Evolutionary conservation across 2,329 filamentous ascomycete species (phyloP).

Genomic region (Cladophialophora exuberans): DNA sequence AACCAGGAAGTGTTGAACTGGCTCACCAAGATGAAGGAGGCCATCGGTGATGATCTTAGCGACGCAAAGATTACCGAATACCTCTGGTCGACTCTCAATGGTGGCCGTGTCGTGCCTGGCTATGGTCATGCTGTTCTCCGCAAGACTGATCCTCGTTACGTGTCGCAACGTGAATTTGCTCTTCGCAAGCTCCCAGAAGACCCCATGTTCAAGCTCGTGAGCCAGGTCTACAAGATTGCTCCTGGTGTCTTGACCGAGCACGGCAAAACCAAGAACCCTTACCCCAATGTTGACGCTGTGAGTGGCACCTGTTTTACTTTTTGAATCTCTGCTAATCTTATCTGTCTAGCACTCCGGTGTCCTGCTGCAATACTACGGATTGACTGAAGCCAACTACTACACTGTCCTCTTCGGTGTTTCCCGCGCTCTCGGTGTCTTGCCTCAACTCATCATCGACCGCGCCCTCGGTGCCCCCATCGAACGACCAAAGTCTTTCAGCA

Average conservation of each 20-base stretch:
- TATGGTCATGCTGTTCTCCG: constrained; percentile 99
- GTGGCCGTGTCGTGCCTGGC: constrained; percentile 92
- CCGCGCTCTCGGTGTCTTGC: constrained; percentile 95
- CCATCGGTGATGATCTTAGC: constrained; percentile 88
- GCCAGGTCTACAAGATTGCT: constrained; percentile 99
- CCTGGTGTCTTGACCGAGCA: constrained; percentile 97
- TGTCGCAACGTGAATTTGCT: constrained; percentile 95
- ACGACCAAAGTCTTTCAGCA: constrained; percentile 98
- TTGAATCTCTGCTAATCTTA: constrained; percentile 14
- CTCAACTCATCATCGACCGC: constrained; percentile 99
- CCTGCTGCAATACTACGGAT: constrained; percentile 98
- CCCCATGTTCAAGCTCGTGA: constrained; percentile 99
- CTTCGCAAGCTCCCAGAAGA: constrained; percentile 92
- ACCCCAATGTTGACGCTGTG: constrained; percentile 92
- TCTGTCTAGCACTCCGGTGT: constrained; percentile 85
- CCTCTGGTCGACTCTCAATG: constrained; percentile 96
- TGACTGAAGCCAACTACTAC: constrained; percentile 99
- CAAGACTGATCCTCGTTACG: constrained; percentile 99
- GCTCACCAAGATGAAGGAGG: constrained; percentile 98
- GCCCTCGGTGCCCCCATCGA: constrained; percentile 96
- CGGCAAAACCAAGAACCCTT: constrained; percentile 99
- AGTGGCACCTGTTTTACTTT: constrained; percentile 29
- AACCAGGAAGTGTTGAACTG: constrained; percentile 99
- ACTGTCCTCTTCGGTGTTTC: constrained; percentile 99
- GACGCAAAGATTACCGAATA: constrained; percentile 98